phyloP scores from a whole-genome alignment of 805 yeast species.

The Allodekkera sacchari region DNA sequence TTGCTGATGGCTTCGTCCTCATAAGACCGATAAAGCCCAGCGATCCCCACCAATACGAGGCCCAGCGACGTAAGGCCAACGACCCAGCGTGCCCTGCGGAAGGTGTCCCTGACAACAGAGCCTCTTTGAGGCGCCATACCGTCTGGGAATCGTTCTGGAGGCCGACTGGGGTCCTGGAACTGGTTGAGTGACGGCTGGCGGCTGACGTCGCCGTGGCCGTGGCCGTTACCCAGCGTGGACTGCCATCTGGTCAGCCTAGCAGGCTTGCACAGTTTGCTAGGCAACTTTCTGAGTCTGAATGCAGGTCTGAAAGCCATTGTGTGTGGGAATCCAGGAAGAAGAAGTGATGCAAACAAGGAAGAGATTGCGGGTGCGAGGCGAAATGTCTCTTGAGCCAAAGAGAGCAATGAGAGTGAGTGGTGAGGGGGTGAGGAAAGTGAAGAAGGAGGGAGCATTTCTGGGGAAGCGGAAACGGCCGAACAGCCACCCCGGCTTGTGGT shows the following conservation, averaged over 20 bases:
- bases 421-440: too few species aligned
- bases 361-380: too few species aligned
- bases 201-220: conserved; percentile 8
- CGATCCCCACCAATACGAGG: neutral
- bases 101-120: neutral
- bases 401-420: too few species aligned
- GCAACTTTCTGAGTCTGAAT: too few species aligned
- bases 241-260: neutral
- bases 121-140: neutral
- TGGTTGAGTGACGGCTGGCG: conserved; percentile 17
- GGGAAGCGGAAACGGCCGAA: too few species aligned
- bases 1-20: conserved; percentile 7
- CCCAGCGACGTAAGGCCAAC: neutral
- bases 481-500: too few species aligned
- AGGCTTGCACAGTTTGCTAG: too few species aligned
- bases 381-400: too few species aligned
- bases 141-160: conserved; percentile 9
- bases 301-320: too few species aligned
- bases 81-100: neutral
- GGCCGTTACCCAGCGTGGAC: neutral
- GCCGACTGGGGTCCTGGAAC: conserved; percentile 15
- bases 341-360: too few species aligned
- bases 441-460: too few species aligned
- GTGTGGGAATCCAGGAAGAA: too few species aligned
- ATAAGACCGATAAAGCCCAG: conserved; percentile 1